phyloP scores from a whole-genome alignment of 345 rosid species.

The Eucalyptus fibrosa region DNA sequence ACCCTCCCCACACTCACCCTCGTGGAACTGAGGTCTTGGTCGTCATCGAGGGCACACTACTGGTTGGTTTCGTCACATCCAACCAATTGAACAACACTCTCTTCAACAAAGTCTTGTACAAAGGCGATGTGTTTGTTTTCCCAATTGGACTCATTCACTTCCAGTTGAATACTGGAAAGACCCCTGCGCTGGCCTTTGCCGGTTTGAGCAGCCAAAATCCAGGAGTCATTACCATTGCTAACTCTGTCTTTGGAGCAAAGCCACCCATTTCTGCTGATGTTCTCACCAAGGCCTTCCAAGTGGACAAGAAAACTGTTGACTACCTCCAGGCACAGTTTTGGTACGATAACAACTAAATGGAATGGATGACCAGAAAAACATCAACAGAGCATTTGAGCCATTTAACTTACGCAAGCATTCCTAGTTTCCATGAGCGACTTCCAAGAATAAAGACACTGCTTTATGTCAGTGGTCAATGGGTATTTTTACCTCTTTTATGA shows the following conservation, averaged over 20 bases:
- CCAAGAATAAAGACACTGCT: not conserved
- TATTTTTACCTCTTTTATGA: not conserved
- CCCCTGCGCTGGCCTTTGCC: too few species aligned
- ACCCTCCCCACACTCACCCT: too few species aligned
- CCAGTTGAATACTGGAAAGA: too few species aligned
- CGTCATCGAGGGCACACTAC: too few species aligned
- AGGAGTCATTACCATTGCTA: slow-evolving; percentile 10
- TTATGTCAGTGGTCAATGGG: not conserved
- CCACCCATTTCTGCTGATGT: slow-evolving; percentile 5
- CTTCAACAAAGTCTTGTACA: too few species aligned
- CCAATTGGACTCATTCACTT: too few species aligned
- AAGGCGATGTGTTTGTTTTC: too few species aligned
- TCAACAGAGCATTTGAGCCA: not conserved
- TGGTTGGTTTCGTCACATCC: too few species aligned
- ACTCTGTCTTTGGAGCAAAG: not conserved
- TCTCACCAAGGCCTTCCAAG: slow-evolving; percentile 24
- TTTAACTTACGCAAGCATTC: not conserved
- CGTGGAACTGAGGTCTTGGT: too few species aligned
- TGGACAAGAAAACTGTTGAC: slow-evolving; percentile 5
- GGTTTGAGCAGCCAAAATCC: not conserved
- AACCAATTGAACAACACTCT: too few species aligned
- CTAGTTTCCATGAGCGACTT: not conserved
- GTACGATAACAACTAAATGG: not conserved
- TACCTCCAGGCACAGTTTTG: slow-evolving; percentile 15
- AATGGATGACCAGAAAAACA: not conserved